phyloP scores from a whole-genome alignment of 441 rosid genomes.

The Metrosideros polymorpha region DNA sequence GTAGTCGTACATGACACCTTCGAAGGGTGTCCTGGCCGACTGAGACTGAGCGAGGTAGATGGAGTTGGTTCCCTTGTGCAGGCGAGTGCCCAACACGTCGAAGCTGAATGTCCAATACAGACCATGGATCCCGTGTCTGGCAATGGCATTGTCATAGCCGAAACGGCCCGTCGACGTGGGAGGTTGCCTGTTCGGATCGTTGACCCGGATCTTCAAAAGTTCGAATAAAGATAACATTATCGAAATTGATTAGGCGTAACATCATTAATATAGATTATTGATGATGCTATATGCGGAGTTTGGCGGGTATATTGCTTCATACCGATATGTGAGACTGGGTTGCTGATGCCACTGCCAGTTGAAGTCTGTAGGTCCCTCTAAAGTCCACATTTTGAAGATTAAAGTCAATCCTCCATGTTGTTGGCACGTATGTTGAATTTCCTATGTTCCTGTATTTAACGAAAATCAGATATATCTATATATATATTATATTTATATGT shows the following conservation, averaged over 20 bases:
- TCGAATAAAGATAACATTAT: no score
- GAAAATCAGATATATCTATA: not conserved
- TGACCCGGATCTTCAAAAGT: not conserved
- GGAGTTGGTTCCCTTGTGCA: not conserved
- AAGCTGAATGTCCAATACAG: not conserved
- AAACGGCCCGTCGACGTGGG: not conserved
- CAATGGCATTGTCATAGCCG: not conserved
- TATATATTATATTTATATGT: not conserved
- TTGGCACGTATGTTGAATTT: not conserved
- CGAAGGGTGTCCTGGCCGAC: not conserved
- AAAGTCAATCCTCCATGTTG: constrained; percentile 1
- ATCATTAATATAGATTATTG: not conserved
- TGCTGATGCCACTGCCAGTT: constrained; percentile 4
- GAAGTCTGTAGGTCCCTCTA: not conserved
- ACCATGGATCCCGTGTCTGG: not conserved
- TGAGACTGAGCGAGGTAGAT: not conserved
- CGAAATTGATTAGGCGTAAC: not conserved
- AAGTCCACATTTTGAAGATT: not conserved
- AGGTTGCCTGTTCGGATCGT: not conserved
- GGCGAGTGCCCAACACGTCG: not conserved
- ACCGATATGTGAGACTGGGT: not conserved
- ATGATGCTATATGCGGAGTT: not conserved
- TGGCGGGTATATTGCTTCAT: not conserved
- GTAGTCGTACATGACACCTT: constrained; percentile 8
- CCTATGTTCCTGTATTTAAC: not conserved